These are phyloP conservation scores for Calonectria pseudoreteaudii DNA, from an alignment of 2,329 filamentous ascomycete species.

Conservation along the genomic window DNA sequence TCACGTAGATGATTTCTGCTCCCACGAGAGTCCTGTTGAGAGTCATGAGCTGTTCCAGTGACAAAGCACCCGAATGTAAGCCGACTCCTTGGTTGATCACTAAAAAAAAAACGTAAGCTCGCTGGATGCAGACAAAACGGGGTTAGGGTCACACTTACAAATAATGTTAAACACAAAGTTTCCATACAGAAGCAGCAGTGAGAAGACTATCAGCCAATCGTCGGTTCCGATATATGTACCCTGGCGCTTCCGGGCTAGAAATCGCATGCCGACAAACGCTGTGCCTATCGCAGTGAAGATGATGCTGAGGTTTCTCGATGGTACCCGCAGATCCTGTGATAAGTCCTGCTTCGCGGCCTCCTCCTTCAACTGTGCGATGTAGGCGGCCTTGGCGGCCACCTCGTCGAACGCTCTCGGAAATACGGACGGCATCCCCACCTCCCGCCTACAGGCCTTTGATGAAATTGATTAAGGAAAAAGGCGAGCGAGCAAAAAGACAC, in stretches of 20 bases:
- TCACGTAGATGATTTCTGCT: background rate
- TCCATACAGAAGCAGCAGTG: background rate
- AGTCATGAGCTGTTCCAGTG: background rate
- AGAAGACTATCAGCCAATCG: background rate
- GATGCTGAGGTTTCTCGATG: background rate
- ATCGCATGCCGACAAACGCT: background rate
- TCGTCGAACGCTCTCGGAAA: background rate
- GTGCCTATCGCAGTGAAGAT: background rate
- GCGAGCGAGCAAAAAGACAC: background rate
- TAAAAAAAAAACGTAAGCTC: background rate
- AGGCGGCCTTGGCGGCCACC: background rate
- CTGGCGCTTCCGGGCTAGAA: background rate
- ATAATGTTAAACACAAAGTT: background rate
- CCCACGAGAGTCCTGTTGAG: background rate
- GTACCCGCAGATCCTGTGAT: background rate
- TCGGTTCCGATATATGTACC: background rate
- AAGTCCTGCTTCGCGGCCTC: background rate
- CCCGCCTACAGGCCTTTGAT: background rate
- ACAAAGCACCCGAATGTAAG: background rate
- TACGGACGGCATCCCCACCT: background rate
- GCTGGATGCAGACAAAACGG: background rate
- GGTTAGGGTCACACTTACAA: background rate
- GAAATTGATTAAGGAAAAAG: background rate
- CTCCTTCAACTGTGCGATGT: background rate
- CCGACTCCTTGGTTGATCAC: background rate